Conservation (phyloP, 805 yeast genomes). For the Citeromyces matritensis region DNA sequence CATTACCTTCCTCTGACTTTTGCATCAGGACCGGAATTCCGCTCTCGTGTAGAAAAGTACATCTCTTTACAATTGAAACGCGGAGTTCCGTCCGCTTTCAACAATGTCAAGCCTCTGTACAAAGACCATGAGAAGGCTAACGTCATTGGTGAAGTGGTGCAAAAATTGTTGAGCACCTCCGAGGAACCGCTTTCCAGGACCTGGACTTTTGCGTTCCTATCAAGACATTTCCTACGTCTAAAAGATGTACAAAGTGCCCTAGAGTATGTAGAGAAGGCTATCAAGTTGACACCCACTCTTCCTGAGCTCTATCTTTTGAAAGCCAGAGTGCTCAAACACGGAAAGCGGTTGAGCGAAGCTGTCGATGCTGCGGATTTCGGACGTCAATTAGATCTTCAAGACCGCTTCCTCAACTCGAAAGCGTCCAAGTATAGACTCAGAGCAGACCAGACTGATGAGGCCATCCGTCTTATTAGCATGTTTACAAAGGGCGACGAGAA, state of each 20-base stretch:
- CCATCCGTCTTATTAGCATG: slow-evolving; percentile 55
- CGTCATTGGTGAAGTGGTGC: slow-evolving; percentile 37
- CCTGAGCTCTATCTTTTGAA: slow-evolving; percentile 72
- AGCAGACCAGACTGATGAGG: slow-evolving; percentile 60
- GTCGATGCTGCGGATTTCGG: slow-evolving; percentile 54
- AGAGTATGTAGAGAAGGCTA: slow-evolving; percentile 42
- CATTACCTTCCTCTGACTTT: slow-evolving; percentile 66
- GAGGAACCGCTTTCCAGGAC: slow-evolving; percentile 25
- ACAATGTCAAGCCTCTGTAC: slow-evolving; percentile 72
- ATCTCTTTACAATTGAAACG: slow-evolving; percentile 46
- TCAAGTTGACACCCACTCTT: slow-evolving; percentile 65
- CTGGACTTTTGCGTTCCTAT: slow-evolving; percentile 68
- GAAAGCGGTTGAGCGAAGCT: slow-evolving; percentile 48
- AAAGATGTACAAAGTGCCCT: slow-evolving; percentile 40
- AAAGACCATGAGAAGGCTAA: slow-evolving; percentile 21
- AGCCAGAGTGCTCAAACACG: slow-evolving; percentile 67
- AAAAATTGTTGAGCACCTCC: slow-evolving; percentile 23
- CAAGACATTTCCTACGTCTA: slow-evolving; percentile 58
- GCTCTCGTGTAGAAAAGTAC: slow-evolving; percentile 33
- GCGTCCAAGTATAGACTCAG: slow-evolving; percentile 73
- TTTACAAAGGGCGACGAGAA: slow-evolving; percentile 80
- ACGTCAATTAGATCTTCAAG: slow-evolving; percentile 69
- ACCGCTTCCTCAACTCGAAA: slow-evolving; percentile 81
- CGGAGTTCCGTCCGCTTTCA: slow-evolving; percentile 86
- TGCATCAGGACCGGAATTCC: slow-evolving; percentile 32